Percentiles rank a stretch among this genome's conserved stretches.
Evolutionary conservation across 164 flowering plant species (phyloP).

Genomic region (Kalanchoe fedtschenkoi): DNA sequence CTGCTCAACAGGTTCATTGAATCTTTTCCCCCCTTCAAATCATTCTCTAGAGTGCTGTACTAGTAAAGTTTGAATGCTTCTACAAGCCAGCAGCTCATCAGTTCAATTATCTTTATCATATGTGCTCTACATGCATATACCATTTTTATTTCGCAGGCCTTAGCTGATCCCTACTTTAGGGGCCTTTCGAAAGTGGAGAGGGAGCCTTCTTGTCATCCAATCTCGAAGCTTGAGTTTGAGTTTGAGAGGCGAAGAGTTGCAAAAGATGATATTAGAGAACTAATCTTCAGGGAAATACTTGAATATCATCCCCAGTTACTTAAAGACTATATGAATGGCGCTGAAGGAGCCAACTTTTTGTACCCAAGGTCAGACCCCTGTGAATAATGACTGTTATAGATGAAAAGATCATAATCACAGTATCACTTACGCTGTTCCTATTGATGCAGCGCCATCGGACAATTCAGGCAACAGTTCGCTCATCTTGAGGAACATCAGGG

Average conservation of each 20-base stretch:
- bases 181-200: slow-evolving; percentile 61
- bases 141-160: slow-evolving; percentile 25
- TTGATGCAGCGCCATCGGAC: slow-evolving; percentile 65
- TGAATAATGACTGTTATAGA: background rate
- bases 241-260: slow-evolving; percentile 55
- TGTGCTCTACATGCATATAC: too few species aligned
- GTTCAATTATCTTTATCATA: background rate
- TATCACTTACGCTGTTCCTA: background rate
- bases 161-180: slow-evolving; percentile 58
- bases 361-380: slow-evolving; percentile 35
- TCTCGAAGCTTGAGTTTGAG: slow-evolving; percentile 59
- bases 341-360: slow-evolving; percentile 34
- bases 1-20: slow-evolving; percentile 41
- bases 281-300: slow-evolving; percentile 50
- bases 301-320: slow-evolving; percentile 63
- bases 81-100: background rate
- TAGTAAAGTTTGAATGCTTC: background rate
- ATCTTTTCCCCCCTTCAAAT: background rate
- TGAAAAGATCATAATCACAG: background rate
- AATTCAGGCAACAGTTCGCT: slow-evolving; percentile 79
- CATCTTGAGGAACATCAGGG: slow-evolving; percentile 81
- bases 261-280: slow-evolving; percentile 50
- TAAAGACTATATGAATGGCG: slow-evolving; percentile 50
- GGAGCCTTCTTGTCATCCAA: slow-evolving; percentile 57
- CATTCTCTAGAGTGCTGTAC: background rate